These are phyloP conservation scores for Polyporus tsugae DNA, from an alignment of 1,284 basidiomycete genomes.

Conservation along the genomic window DNA sequence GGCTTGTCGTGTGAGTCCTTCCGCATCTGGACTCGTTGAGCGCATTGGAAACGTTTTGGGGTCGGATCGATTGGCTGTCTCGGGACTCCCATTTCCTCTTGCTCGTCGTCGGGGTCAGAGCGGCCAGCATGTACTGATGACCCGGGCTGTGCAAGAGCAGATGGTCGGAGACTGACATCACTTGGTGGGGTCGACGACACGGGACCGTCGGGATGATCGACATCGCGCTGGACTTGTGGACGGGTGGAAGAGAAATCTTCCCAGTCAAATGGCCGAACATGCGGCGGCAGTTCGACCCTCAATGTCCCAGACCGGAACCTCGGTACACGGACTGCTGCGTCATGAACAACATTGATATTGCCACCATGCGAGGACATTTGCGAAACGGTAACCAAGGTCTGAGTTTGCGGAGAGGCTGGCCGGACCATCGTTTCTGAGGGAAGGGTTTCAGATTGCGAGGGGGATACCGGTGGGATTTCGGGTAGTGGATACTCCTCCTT, in stretches of 20 bases:
- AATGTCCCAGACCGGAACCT: constrained; percentile 15
- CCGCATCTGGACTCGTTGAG: constrained; percentile 22
- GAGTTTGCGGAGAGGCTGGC: background rate
- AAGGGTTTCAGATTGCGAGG: background rate
- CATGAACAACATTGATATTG: background rate
- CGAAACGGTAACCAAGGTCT: too few species aligned
- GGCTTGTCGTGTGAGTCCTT: constrained; percentile 48
- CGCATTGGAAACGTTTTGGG: background rate
- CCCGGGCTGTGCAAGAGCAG: background rate
- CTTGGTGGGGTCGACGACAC: background rate
- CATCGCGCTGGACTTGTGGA: background rate
- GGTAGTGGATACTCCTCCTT: background rate
- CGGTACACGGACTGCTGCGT: background rate
- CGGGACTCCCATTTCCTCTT: too few species aligned
- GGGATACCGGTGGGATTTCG: background rate
- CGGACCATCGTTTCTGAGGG: background rate
- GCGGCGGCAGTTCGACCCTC: constrained; percentile 11
- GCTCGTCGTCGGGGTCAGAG: background rate
- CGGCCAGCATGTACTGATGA: background rate
- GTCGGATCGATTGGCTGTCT: background rate
- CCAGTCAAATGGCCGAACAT: constrained; percentile 13
- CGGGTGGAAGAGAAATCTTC: background rate
- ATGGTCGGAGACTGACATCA: background rate
- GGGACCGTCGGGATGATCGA: constrained; percentile 8
- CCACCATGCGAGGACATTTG: background rate